Conservation (phyloP, 371 early-diverging fungal genomes). For the Mucor ambiguus region DNA sequence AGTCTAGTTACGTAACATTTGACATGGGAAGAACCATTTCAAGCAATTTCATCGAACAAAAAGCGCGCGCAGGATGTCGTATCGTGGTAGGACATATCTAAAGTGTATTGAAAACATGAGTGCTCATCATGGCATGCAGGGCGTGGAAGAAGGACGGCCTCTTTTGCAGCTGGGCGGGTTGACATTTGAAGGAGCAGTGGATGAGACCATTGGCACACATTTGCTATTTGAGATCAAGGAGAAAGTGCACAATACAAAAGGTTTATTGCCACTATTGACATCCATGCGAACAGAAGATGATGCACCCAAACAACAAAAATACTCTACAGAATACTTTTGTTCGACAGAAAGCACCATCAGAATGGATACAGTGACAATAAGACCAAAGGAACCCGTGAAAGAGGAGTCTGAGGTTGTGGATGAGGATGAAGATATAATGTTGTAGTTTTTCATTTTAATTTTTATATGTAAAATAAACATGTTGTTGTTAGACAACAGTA, state of each 20-base stretch:
- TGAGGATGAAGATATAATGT: neutral
- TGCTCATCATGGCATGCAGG: conserved; percentile 10
- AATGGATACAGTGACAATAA: conserved; percentile 7
- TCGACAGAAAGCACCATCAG: conserved; percentile 17
- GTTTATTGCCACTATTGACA: conserved; percentile 19
- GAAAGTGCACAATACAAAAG: conserved; percentile 12
- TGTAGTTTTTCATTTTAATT: neutral
- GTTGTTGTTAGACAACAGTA: neutral
- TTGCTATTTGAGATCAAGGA: conserved; percentile 30
- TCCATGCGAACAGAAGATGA: conserved; percentile 22
- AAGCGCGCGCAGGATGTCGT: conserved; percentile 15
- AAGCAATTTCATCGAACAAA: conserved; percentile 6
- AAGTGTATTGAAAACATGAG: neutral
- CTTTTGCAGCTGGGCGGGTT: conserved; percentile 22
- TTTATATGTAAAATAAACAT: neutral
- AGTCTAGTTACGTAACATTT: conserved; percentile 29
- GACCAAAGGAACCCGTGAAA: neutral
- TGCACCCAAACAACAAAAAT: neutral
- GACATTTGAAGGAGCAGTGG: conserved; percentile 22
- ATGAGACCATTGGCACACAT: conserved; percentile 29
- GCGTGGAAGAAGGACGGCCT: conserved; percentile 23
- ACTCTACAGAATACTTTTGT: neutral
- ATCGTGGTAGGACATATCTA: conserved; percentile 12
- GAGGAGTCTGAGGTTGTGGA: neutral
- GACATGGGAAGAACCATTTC: conserved; percentile 16